Conservation (phyloP, 2,329 filamentous ascomycete species). For the Phyllosticta capitalensis region DNA sequence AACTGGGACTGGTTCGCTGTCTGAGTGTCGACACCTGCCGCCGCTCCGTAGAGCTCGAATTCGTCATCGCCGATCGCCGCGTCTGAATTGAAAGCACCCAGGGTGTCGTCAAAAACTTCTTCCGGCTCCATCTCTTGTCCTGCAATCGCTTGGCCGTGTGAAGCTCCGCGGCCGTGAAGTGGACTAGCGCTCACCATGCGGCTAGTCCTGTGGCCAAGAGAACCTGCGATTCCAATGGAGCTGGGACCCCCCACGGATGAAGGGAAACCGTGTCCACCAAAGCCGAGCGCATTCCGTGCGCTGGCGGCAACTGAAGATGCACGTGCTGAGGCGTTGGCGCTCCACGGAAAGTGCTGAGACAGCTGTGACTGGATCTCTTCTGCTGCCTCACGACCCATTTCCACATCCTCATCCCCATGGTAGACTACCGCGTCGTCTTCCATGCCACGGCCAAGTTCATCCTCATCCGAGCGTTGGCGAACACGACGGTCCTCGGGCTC, state of each 20-base stretch:
- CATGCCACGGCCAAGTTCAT: constrained; percentile 24
- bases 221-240: constrained; percentile 19
- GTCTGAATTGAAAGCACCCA: constrained; percentile 15
- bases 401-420: constrained; percentile 40
- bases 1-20: constrained; percentile 39
- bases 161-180: constrained; percentile 42
- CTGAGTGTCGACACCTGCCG: constrained; percentile 40
- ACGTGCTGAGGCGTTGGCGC: constrained; percentile 46
- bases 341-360: constrained; percentile 61
- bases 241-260: constrained; percentile 26
- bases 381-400: constrained; percentile 60
- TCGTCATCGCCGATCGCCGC: constrained; percentile 23
- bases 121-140: constrained; percentile 15
- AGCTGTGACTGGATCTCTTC: constrained; percentile 57
- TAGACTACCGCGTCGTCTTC: constrained; percentile 1
- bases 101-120: constrained; percentile 18
- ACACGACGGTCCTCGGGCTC: constrained; percentile 22
- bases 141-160: constrained; percentile 18
- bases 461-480: constrained; percentile 22
- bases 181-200: constrained; percentile 53
- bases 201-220: constrained; percentile 34
- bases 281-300: constrained; percentile 29
- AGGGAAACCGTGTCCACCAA: constrained; percentile 21
- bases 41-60: constrained; percentile 26
- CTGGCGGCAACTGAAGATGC: constrained; percentile 39